Percentiles rank a stretch among this genome's conserved stretches.
These are phyloP conservation scores for Amylostereum areolatum DNA, from an alignment of 1,284 basidiomycete genomes.

Conservation along the genomic window DNA sequence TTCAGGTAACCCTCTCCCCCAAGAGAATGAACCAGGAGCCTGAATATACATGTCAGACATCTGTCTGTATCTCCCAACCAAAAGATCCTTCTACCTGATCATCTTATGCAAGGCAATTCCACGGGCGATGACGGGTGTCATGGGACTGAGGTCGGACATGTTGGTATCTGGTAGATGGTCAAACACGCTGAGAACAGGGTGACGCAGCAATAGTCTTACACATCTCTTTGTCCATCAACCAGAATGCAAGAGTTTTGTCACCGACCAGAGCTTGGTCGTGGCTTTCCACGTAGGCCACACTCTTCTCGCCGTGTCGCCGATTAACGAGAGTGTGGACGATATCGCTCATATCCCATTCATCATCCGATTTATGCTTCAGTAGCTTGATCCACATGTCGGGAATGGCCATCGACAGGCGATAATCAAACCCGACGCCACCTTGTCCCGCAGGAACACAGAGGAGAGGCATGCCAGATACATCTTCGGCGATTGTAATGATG, in stretches of 20 bases:
- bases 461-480: slow-evolving; percentile 97
- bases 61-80: too few relatives aligned
- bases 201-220: slow-evolving; percentile 43
- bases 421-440: slow-evolving; percentile 96
- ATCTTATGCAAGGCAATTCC: slow-evolving; percentile 95
- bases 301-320: slow-evolving; percentile 85
- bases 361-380: slow-evolving; percentile 87
- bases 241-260: slow-evolving; percentile 97
- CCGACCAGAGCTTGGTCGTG: slow-evolving; percentile 98
- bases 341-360: slow-evolving; percentile 84
- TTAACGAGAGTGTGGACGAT: slow-evolving; percentile 91
- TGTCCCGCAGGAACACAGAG: slow-evolving; percentile 75
- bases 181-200: slow-evolving; percentile 7
- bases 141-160: slow-evolving; percentile 87
- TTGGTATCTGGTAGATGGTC: slow-evolving; percentile 68
- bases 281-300: slow-evolving; percentile 92
- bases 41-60: slow-evolving; percentile 24
- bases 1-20: slow-evolving; percentile 98
- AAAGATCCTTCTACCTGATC: slow-evolving; percentile 66
- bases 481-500: slow-evolving; percentile 91
- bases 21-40: slow-evolving; percentile 84
- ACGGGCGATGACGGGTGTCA: slow-evolving; percentile 86
- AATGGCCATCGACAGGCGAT: slow-evolving; percentile 95
- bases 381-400: slow-evolving; percentile 99
- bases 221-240: slow-evolving; percentile 99